Evolutionary conservation across 768 basidiomycete genomes (phyloP), one percentile per base, ranked within the genome.

Genomic region (Pisolithus albus): DNA sequence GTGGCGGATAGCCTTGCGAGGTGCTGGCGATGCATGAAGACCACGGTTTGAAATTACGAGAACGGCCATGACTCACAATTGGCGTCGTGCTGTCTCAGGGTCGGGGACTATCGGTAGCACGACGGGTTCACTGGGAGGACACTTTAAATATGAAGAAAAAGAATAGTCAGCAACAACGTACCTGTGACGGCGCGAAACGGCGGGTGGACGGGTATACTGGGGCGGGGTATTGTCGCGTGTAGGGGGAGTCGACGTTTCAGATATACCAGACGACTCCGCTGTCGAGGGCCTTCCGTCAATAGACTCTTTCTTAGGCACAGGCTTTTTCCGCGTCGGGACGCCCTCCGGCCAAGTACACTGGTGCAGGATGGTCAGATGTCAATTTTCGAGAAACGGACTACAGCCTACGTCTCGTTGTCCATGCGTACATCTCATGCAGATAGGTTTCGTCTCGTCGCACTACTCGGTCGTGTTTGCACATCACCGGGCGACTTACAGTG

Each of bases 391-490:
- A 23, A 21, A 46, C 40, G 24, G 45, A 36, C 21, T 23, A 39
- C 18, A 13, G 44, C 82, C 49, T 67, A 88, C 89, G 59, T 91
- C 87, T 67, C 90, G 77, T 61, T 91, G 86, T 9, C 88, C 86
- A 67, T 90, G 88, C 23, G 83, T 80, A 61, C 92, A 95, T 34
- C 91, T 82, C 74, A 83, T 82, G 72, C 92, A 95, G 52, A 77
- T 79, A 50, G 92, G 93, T 64, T 92, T 89, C 11, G 79, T 79
- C 70, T 97, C 93, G 66, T 94, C 93, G 68, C 93, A 97, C 87
- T 92, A 57, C 45, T 52, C 46, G 30, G 26, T 40, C 28, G 51
- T 46, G 21, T 47, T 56, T 43, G 19, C 58, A 34, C 5, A 15
- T 34, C 13, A 42, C 4, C 2, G 11, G 19, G 13, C 50, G 38